These are phyloP conservation scores for Elymus sibiricus DNA, from an alignment of 176 grass and related monocot genomes.

Conservation along the genomic window DNA sequence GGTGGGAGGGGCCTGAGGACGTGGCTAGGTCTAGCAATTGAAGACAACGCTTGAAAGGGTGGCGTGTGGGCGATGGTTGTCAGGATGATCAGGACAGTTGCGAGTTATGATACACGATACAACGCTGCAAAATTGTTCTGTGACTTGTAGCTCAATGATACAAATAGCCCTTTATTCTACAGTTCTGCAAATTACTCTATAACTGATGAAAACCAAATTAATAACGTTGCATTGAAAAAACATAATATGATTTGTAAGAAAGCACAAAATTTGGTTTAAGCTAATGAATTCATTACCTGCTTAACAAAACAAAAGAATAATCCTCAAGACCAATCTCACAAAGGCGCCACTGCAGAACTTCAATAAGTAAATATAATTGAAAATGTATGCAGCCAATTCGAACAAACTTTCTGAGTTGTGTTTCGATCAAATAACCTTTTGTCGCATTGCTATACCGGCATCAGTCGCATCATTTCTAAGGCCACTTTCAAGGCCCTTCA, in stretches of 20 bases:
- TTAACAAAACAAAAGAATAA: constrained; percentile 94
- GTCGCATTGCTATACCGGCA: constrained; percentile 87
- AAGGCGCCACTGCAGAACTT: constrained; percentile 81
- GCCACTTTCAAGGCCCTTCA: constrained; percentile 93
- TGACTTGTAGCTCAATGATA: background rate
- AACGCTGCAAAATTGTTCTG: background rate
- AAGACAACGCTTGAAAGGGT: background rate
- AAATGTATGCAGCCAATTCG: constrained; percentile 19
- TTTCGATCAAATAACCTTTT: constrained; percentile 62
- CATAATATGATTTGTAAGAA: background rate
- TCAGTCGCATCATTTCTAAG: constrained; percentile 95
- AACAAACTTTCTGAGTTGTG: constrained; percentile 3
- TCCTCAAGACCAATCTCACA: constrained; percentile 96
- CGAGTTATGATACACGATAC: background rate
- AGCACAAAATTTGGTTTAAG: background rate
- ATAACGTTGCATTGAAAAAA: background rate
- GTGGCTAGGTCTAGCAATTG: background rate
- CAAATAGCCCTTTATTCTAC: background rate
- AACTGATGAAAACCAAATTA: background rate
- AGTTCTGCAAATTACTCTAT: background rate
- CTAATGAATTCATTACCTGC: constrained; percentile 48
- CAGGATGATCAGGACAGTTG: background rate
- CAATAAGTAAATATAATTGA: constrained; percentile 29
- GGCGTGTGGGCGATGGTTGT: background rate
- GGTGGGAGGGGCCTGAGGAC: background rate